phyloP scores from a whole-genome alignment of 805 yeast species.

The Cyberlindnera nakhonratchasimensis region DNA sequence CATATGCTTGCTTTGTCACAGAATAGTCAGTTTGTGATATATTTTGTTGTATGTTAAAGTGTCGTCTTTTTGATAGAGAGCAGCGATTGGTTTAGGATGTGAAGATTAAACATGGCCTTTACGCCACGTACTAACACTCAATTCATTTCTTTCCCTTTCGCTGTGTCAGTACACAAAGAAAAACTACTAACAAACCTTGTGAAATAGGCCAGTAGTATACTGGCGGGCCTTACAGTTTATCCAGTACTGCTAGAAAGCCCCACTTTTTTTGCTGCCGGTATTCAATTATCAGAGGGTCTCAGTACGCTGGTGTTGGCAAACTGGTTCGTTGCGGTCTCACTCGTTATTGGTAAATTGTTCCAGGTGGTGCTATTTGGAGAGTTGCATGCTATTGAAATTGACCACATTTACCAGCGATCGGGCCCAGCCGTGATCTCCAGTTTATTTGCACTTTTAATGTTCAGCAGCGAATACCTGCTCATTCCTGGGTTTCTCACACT shows the following conservation, averaged over 20 bases:
- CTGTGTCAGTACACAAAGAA: neutral
- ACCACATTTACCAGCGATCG: constrained; percentile 64
- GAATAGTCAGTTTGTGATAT: too few relatives aligned
- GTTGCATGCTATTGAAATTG: constrained; percentile 68
- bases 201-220: constrained; percentile 33
- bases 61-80: too few relatives aligned
- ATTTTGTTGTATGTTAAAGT: too few relatives aligned
- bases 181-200: constrained; percentile 8
- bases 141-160: too few relatives aligned
- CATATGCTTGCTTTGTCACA: too few relatives aligned
- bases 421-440: constrained; percentile 64
- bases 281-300: constrained; percentile 49
- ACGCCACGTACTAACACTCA: too few relatives aligned
- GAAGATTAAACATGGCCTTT: too few relatives aligned
- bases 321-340: constrained; percentile 39
- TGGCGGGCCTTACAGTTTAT: constrained; percentile 34
- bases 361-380: constrained; percentile 67
- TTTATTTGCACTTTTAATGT: constrained; percentile 53
- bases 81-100: too few relatives aligned
- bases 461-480: constrained; percentile 44
- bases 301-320: constrained; percentile 40
- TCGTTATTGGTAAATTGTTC: constrained; percentile 43
- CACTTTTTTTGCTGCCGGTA: constrained; percentile 41
- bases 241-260: constrained; percentile 42
- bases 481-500: constrained; percentile 39